Evolutionary conservation across 2,329 filamentous ascomycete species (phyloP), one percentile per base, ranked within the genome.

Genomic region (Fusarium bactridioides): DNA sequence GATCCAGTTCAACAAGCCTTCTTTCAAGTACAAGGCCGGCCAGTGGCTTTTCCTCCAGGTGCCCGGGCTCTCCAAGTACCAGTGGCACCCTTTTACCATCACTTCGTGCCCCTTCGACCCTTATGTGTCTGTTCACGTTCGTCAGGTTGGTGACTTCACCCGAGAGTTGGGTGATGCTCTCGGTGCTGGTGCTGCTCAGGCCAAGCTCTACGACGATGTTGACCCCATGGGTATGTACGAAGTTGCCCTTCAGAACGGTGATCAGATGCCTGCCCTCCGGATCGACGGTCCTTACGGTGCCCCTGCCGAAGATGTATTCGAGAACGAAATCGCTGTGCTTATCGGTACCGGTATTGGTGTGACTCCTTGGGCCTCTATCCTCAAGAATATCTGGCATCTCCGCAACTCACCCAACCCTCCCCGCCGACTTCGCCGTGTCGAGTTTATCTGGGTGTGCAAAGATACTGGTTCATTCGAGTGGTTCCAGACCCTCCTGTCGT

Each of bases 71-170:
- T 97, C 94, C 73, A 89, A 87, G 77, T 91, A 94, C 79, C 94
- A 99, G 84, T 99, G 96, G 96, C 96, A 99, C 83, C 96, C 96
- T 3, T 99, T 98, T 81, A 99, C 96, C 79, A 98, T 99, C 82
- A 99, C 96, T 5, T 98, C 96, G 15, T 99, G 96, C 83, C 96
- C 96, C 10, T 96, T 94, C 79, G 96, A 99, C 78, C 93, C 94
- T 2, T 98, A 98, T 79, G 90, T 98, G 74, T 97, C 94, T 43
- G 89, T 99, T 35, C 96, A 99, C 82, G 91, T 99, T 65, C 93
- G 96, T 54, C 96, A 98, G 84, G 95, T 98, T 11, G 96, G 96
- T 74, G 96, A 99, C 84, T 99, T 97, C 80, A 99, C 96, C 18
- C 90, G 91, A 69, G 90, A 92, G n/a, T 89, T 99, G n/a, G 96